Conservation (phyloP, 2,329 filamentous ascomycete species). For the Beauveria medogensis region DNA sequence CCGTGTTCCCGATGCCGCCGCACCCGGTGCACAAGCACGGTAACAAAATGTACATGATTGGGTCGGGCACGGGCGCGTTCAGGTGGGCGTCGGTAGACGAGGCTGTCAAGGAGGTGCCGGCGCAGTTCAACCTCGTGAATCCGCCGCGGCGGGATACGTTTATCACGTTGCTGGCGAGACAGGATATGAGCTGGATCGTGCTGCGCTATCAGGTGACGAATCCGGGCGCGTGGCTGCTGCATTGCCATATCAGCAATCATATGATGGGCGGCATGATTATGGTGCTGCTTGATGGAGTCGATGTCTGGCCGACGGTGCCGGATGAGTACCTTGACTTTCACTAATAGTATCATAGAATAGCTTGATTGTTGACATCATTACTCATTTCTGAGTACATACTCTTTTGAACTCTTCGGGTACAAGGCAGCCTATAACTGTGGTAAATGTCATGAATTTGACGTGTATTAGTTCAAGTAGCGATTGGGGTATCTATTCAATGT, state of each 20-base stretch:
- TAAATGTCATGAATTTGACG: no score
- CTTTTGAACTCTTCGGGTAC: neutral
- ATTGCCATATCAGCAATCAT: slow-evolving; percentile 44
- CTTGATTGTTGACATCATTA: neutral
- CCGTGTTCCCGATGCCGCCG: slow-evolving; percentile 35
- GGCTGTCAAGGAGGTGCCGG: slow-evolving; percentile 37
- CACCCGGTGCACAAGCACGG: slow-evolving; percentile 60
- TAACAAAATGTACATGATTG: slow-evolving; percentile 51
- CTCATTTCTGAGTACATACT: neutral
- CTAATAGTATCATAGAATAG: neutral
- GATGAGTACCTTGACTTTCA: slow-evolving; percentile 23
- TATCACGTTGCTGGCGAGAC: slow-evolving; percentile 16
- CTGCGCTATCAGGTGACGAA: slow-evolving; percentile 45
- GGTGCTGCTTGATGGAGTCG: slow-evolving; percentile 40
- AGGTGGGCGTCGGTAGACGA: slow-evolving; percentile 45
- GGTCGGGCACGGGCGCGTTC: slow-evolving; percentile 41
- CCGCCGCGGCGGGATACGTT: slow-evolving; percentile 44
- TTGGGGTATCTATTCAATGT: slow-evolving; percentile 4
- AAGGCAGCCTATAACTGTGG: no score
- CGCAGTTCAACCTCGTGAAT: slow-evolving; percentile 47
- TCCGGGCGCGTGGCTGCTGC: slow-evolving; percentile 41
- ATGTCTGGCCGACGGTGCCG: slow-evolving; percentile 35
- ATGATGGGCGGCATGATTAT: slow-evolving; percentile 47
- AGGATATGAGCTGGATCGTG: slow-evolving; percentile 33
- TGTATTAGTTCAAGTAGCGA: neutral